Base-by-base conservation (phyloP, 345 rosid genomes). In the Citrus trifoliata region DNA sequence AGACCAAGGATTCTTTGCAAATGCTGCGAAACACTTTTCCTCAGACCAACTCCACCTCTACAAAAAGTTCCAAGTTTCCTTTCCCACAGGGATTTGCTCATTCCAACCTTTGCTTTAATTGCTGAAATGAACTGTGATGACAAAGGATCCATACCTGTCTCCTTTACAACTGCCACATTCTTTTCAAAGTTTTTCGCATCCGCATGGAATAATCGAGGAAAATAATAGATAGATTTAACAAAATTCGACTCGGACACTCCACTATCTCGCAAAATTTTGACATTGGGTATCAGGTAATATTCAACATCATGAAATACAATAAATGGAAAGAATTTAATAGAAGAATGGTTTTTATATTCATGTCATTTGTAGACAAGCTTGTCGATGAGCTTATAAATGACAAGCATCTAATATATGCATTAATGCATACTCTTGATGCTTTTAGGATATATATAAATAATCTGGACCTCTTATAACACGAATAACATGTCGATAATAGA, bases 41-140 rank as follows among this genome's bases (percentile, higher is more conserved):
- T 78, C 76, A 3, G 83, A 80, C 81, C 60, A 80, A 55, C 86
- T 84, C 86, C 84, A 84, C 33, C 56, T 74, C 42, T 77, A 25
- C 24, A 78, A 48, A 42, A 22, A 30, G n/a, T n/a, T 56, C 2
- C 58, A 21, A 87, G 1, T 70, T 80, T 84, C 67, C 27, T 73
- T 13, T 58, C 78, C 88, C 86, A 73, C 2, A 55, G 64, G 13
- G 80, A 33, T 59, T 76, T 68, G 32, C 62, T 77, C 61, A 78
- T 24, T 7, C 16, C 16, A 5, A 27, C 3, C 22, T 74, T 37
- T 3, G 56, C 13, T 22, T 1, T 4, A 21, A 85, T 16, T 5
- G 86, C 88, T 21, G 4, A 1, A 56, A 85, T 55, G 27, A 86
- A 87, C 10, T 6, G 33, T 2, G 3, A 3, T 1, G 6, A 28